These are phyloP conservation scores for Trichocomaceae sp. DNA, from an alignment of 2,329 filamentous ascomycete genomes.

Conservation along the genomic window DNA sequence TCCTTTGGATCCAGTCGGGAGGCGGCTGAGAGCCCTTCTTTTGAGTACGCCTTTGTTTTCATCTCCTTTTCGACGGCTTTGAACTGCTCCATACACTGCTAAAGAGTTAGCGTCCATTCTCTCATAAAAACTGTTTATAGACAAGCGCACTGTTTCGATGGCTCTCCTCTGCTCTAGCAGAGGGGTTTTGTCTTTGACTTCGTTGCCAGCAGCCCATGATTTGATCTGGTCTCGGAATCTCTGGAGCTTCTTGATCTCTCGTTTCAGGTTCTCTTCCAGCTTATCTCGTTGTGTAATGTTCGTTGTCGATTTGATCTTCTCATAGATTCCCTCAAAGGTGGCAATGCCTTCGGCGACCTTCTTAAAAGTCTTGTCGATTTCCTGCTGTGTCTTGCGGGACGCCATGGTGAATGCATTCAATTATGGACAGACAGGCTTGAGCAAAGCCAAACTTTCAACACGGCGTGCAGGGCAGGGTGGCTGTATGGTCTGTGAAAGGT, in stretches of 20 bases:
- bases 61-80: conserved; percentile 99
- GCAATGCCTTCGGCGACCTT: conserved; percentile 89
- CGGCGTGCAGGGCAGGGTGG: not conserved
- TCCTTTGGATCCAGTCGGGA: conserved; percentile 96
- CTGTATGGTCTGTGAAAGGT: not conserved
- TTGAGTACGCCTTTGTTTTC: conserved; percentile 99
- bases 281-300: conserved; percentile 97
- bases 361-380: conserved; percentile 99
- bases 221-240: conserved; percentile 97
- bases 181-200: conserved; percentile 98
- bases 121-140: not conserved
- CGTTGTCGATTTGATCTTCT: conserved; percentile 89
- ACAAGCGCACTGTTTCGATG: conserved; percentile 75
- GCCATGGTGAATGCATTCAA: conserved; percentile 60
- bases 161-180: conserved; percentile 87
- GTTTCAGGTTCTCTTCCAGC: conserved; percentile 94
- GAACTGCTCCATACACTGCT: conserved; percentile 83
- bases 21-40: conserved; percentile 87
- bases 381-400: conserved; percentile 90
- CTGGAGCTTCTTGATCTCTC: conserved; percentile 99
- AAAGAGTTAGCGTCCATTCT: conserved; percentile 22
- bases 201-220: conserved; percentile 96
- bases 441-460: not conserved
- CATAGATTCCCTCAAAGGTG: conserved; percentile 91
- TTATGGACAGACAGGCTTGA: conserved; percentile 4